Evolutionary conservation across 306 rosid genomes (phyloP), one percentile per base, ranked within the genome.

Genomic region (Pyrus bretschneideri): DNA sequence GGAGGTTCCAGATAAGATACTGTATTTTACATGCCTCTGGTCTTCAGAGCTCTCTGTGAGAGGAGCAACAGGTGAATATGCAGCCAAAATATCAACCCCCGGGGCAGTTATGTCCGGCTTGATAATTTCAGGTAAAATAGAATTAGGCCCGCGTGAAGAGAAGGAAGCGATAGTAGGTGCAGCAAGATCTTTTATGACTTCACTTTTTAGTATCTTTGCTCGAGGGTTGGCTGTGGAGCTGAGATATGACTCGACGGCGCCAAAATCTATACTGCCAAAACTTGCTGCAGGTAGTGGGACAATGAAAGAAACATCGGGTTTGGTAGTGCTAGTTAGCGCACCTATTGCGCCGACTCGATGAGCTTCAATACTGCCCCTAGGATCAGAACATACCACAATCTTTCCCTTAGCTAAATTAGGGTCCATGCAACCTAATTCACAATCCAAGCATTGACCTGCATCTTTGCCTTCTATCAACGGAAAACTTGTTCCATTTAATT

Each of bases 91-190:
- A 29, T 64, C 75, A 13, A 84, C 82, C 44, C 87, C 85, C 27
- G 87, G 82, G 17, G 85, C 87, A 11, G 75, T 76, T 68, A 80
- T 45, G 69, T 84, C 85, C 82, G 85, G 87, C 85, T 84, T 73
- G 29, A 80, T 81, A 27, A 84, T 77, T 73, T 70, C 85, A 1
- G 44, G 66, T 27, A 83, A 44, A 45, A 80, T 46, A 38, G 42
- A 38, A 38, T 38, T 38, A 38, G 42, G 42, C 10, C 42, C 42
- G 10, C 42, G 42, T 7, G 42, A 38, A 38, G 84, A 84, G 59
- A 84, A 84, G 27, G 84, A 80, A 77, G 62, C 84, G 4, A 84
- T 74, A 72, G 38, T 44, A n/a, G 84, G 82, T n/a, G 87, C 80
- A 23, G 54, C 49, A n/a, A 33, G 57, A 68, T 83, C 84, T 30